Evolutionary conservation across 805 yeast species (phyloP).

Genomic region (Komagataella kurtzmanii): DNA sequence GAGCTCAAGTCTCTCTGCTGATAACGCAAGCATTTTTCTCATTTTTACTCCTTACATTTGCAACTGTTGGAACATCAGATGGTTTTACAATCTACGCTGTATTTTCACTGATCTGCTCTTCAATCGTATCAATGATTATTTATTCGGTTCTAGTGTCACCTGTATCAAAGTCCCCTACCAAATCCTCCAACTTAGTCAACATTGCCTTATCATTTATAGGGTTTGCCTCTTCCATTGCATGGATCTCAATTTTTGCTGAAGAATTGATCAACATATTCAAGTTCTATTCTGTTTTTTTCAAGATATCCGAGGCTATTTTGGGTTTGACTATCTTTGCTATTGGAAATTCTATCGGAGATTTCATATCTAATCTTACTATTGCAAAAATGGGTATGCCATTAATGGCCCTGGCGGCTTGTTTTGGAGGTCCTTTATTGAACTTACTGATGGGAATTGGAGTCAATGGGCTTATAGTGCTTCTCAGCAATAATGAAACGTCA

Average conservation of each 20-base stretch:
- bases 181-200: constrained; percentile 11
- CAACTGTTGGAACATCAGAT: constrained; percentile 7
- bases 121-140: background rate
- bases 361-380: constrained; percentile 70
- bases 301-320: constrained; percentile 62
- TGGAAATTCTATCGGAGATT: constrained; percentile 88
- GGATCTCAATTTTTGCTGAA: constrained; percentile 59
- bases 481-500: constrained; percentile 3
- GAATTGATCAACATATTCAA: constrained; percentile 56
- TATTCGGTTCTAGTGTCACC: constrained; percentile 1
- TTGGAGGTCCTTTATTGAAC: constrained; percentile 83
- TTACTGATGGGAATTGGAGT: constrained; percentile 70
- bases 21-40: constrained; percentile 18
- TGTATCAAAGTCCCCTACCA: background rate
- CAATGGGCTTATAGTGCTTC: constrained; percentile 42
- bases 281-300: constrained; percentile 41
- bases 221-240: constrained; percentile 48
- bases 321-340: constrained; percentile 85
- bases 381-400: constrained; percentile 73
- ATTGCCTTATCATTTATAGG: constrained; percentile 34
- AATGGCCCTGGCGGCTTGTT: constrained; percentile 92
- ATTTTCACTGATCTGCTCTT: constrained; percentile 1
- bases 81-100: background rate
- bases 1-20: constrained; percentile 6
- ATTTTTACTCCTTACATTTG: constrained; percentile 12